Percentiles rank a stretch among this genome's conserved stretches.
Evolutionary conservation across 176 grass and related monocot species (phyloP).

Genomic region (bread wheat (Triticum aestivum)): IWGSC_CS_RefSeq_v2.1 NC_057798.1:777779619-777780118

Average conservation of each 20-base stretch:
- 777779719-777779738: conserved; percentile 40
- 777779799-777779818: conserved; percentile 48
- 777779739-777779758: conserved; percentile 27
- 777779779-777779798: conserved; percentile 29
- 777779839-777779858: conserved; percentile 65
- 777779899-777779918: conserved; percentile 64
- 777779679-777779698: conserved; percentile 79
- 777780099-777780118: conserved; percentile 51
- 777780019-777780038: conserved; percentile 27
- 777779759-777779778: background rate
- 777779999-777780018: conserved; percentile 53
- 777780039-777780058: conserved; percentile 43
- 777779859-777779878: conserved; percentile 53
- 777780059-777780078: conserved; percentile 46
- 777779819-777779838: conserved; percentile 55
- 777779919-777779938: conserved; percentile 53
- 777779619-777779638: conserved; percentile 44
- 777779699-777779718: conserved; percentile 57
- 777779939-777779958: conserved; percentile 41
- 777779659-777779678: conserved; percentile 60
- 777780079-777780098: conserved; percentile 45
- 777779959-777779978: conserved; percentile 37
- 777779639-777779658: conserved; percentile 59
- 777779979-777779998: conserved; percentile 50
- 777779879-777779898: conserved; percentile 51